Percentiles rank a stretch among this genome's conserved stretches.
Conservation (phyloP, 345 rosid genomes). For the Cochlearia excelsa region DNA sequence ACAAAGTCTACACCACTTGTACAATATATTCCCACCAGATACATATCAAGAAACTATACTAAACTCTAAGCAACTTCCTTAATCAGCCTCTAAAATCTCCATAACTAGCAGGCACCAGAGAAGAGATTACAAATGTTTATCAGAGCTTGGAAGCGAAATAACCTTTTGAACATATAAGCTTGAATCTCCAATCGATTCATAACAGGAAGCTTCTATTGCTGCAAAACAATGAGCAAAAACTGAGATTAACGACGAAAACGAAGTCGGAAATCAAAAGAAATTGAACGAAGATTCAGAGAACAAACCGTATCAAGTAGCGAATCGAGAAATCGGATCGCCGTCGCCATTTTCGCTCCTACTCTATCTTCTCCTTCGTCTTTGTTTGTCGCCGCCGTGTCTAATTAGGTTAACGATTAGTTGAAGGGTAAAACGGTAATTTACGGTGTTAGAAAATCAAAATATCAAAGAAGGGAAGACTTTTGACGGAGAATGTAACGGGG, state of each 20-base stretch:
- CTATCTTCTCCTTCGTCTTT: no score
- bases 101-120: neutral
- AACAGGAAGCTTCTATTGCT: slow-evolving; percentile 97
- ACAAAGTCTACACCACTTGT: neutral
- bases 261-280: neutral
- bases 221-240: slow-evolving; percentile 22
- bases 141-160: slow-evolving; percentile 18
- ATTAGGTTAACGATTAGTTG: neutral
- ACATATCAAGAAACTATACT: slow-evolving; percentile 12
- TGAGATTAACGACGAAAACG: slow-evolving; percentile 2
- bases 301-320: slow-evolving; percentile 71
- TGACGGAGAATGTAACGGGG: no score
- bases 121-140: no score
- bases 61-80: neutral
- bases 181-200: slow-evolving; percentile 94
- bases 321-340: slow-evolving; percentile 84
- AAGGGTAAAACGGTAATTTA: no score
- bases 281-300: slow-evolving; percentile 22
- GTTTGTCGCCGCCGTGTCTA: no score
- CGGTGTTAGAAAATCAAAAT: no score
- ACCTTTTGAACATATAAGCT: slow-evolving; percentile 95
- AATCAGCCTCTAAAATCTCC: neutral
- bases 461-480: no score
- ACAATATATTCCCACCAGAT: neutral
- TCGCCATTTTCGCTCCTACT: no score